phyloP scores from a whole-genome alignment of 2,329 filamentous ascomycete species.

The Dactylonectria estremocensis region DNA sequence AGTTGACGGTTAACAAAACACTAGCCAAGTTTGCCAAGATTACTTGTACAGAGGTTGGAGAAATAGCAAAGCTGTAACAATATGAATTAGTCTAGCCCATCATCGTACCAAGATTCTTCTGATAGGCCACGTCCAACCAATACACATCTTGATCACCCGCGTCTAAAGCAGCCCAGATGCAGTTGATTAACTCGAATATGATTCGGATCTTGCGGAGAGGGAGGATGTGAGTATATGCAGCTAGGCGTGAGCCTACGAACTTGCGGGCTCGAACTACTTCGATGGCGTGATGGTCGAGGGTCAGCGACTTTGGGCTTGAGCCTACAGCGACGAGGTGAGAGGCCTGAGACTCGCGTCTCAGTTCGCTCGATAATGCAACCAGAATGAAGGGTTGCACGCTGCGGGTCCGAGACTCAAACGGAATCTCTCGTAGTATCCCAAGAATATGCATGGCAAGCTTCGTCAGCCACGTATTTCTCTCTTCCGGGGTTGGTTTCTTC shows the following conservation, averaged over 20 bases:
- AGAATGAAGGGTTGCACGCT: conserved; percentile 31
- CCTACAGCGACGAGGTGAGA: neutral
- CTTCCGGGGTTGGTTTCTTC: conserved; percentile 15
- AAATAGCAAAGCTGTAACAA: conserved; percentile 14
- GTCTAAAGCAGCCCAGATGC: conserved; percentile 37
- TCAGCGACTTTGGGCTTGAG: neutral
- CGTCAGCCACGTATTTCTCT: conserved; percentile 38
- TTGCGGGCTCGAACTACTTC: conserved; percentile 32
- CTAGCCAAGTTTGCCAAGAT: conserved; percentile 24
- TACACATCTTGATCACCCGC: conserved; percentile 35
- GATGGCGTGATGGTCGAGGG: conserved; percentile 28
- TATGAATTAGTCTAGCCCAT: conserved; percentile 29
- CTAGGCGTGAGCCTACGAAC: conserved; percentile 33
- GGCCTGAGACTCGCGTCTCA: conserved; percentile 13
- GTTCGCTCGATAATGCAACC: conserved; percentile 38
- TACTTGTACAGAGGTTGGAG: conserved; percentile 4
- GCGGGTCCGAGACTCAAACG: conserved; percentile 29
- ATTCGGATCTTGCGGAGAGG: conserved; percentile 34
- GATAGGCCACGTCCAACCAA: conserved; percentile 37
- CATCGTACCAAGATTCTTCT: conserved; percentile 39
- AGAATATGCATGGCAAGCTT: conserved; percentile 37
- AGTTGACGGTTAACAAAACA: conserved; percentile 23
- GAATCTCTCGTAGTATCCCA: conserved; percentile 44
- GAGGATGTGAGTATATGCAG: conserved; percentile 33
- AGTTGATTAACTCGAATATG: conserved; percentile 36